Evolutionary conservation across 345 rosid genomes (phyloP).

Genomic region (Eucalyptus paniculata): DNA sequence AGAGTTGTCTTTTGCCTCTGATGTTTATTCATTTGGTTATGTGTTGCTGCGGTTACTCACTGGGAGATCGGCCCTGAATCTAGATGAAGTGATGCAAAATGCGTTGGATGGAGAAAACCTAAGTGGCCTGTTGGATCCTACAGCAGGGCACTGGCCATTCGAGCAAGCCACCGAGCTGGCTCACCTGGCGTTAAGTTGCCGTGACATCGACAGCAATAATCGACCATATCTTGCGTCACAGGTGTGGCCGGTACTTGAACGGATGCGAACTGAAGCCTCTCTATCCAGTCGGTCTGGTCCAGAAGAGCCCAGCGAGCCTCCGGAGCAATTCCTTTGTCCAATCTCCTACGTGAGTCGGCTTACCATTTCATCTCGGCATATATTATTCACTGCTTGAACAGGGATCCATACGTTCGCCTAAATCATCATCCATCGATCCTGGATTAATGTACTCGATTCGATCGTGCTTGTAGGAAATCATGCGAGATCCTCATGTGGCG

Average conservation of each 20-base stretch:
- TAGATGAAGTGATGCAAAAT: constrained; percentile 44
- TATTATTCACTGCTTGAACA: neutral
- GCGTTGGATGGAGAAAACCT: constrained; percentile 47
- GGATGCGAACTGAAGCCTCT: constrained; percentile 31
- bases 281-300: neutral
- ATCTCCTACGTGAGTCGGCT: constrained; percentile 45
- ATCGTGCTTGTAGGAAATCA: constrained; percentile 41
- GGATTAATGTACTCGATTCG: neutral
- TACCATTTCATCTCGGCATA: neutral
- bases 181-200: constrained; percentile 70
- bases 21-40: constrained; percentile 82
- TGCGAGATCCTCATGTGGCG: constrained; percentile 84
- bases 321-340: constrained; percentile 69
- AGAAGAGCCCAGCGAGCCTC: constrained; percentile 26
- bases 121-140: constrained; percentile 51
- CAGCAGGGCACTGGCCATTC: constrained; percentile 94
- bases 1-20: constrained; percentile 65
- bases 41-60: constrained; percentile 65
- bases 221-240: constrained; percentile 71
- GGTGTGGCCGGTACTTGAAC: constrained; percentile 73
- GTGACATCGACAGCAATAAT: constrained; percentile 41
- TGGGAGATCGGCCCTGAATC: constrained; percentile 48
- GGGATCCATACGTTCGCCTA: neutral
- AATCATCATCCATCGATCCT: neutral
- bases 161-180: constrained; percentile 71